Conservation (phyloP, 257 asterid genomes). For the Nicotiana sylvestris region DNA sequence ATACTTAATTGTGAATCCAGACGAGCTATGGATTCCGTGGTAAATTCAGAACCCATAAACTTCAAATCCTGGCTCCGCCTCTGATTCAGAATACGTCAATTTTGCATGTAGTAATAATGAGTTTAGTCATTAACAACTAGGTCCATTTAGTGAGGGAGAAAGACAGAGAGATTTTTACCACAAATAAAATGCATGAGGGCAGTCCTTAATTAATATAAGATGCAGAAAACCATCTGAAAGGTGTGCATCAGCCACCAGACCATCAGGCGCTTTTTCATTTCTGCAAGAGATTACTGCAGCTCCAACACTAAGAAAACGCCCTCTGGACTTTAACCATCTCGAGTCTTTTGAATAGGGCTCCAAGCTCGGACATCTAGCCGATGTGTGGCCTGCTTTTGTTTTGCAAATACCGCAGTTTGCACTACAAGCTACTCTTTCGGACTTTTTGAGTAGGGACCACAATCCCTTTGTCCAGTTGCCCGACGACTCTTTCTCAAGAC, state of each 20-base stretch:
- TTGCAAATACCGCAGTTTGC: slow-evolving; percentile 78
- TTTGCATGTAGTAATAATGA: background rate
- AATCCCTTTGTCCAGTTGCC: slow-evolving; percentile 27
- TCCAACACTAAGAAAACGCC: slow-evolving; percentile 78
- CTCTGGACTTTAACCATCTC: slow-evolving; percentile 70
- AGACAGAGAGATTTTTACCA: slow-evolving; percentile 39
- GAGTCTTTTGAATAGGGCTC: slow-evolving; percentile 38
- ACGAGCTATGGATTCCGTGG: too few relatives aligned
- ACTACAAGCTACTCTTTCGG: slow-evolving; percentile 47
- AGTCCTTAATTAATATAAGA: slow-evolving; percentile 72
- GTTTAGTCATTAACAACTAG: background rate
- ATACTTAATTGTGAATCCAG: too few relatives aligned
- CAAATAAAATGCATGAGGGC: slow-evolving; percentile 77
- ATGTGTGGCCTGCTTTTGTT: slow-evolving; percentile 25
- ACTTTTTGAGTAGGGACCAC: slow-evolving; percentile 43
- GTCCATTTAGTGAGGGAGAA: background rate
- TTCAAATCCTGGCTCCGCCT: too few relatives aligned
- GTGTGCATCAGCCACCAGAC: slow-evolving; percentile 96
- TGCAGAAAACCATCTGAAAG: slow-evolving; percentile 94
- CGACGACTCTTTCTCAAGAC: slow-evolving; percentile 35
- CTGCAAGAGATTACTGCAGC: slow-evolving; percentile 97
- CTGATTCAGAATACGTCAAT: background rate
- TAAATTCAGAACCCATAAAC: too few relatives aligned
- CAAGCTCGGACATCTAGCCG: slow-evolving; percentile 21
- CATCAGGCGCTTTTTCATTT: slow-evolving; percentile 91